These are phyloP conservation scores for Coffea canephora DNA, from an alignment of 257 asterid species.

Conservation along the genomic window DNA sequence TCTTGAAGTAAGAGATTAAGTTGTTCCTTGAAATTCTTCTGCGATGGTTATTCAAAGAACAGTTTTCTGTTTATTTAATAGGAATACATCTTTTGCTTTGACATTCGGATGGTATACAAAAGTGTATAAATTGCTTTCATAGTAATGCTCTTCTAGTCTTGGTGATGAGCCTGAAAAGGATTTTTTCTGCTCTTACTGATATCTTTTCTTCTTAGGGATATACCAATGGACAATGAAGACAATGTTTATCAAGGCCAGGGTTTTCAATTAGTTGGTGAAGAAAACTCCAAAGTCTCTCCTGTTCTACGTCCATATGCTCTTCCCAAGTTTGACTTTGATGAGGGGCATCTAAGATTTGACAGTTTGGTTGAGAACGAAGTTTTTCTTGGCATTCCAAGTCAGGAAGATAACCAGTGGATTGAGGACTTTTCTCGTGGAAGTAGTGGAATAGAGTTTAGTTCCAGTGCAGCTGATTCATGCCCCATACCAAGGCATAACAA, in stretches of 20 bases:
- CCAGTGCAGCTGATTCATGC: slow-evolving; percentile 83
- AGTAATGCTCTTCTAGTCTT: not conserved
- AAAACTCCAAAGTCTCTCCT: slow-evolving; percentile 76
- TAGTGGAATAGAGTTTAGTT: slow-evolving; percentile 74
- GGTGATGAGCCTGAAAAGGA: not conserved
- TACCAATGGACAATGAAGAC: slow-evolving; percentile 91
- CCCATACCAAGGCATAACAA: slow-evolving; percentile 84
- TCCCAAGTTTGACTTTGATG: slow-evolving; percentile 98
- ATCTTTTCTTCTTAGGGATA: slow-evolving; percentile 47
- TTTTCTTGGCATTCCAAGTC: slow-evolving; percentile 96
- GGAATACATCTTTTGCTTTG: not conserved
- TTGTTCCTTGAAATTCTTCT: not conserved
- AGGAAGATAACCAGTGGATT: slow-evolving; percentile 97
- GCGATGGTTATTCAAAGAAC: not conserved
- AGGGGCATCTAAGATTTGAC: slow-evolving; percentile 88
- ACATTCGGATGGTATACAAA: not conserved
- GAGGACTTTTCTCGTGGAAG: slow-evolving; percentile 93
- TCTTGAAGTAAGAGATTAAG: not conserved
- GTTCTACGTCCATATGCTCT: slow-evolving; percentile 80
- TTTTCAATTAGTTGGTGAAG: slow-evolving; percentile 85
- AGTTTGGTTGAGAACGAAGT: slow-evolving; percentile 97
- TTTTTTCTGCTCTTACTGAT: slow-evolving; percentile 12
- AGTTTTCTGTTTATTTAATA: not conserved
- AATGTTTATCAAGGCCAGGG: slow-evolving; percentile 84
- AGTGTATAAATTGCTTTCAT: not conserved